These are phyloP conservation scores for Lycium ferocissimum DNA, from an alignment of 257 asterid genomes.

Conservation along the genomic window DNA sequence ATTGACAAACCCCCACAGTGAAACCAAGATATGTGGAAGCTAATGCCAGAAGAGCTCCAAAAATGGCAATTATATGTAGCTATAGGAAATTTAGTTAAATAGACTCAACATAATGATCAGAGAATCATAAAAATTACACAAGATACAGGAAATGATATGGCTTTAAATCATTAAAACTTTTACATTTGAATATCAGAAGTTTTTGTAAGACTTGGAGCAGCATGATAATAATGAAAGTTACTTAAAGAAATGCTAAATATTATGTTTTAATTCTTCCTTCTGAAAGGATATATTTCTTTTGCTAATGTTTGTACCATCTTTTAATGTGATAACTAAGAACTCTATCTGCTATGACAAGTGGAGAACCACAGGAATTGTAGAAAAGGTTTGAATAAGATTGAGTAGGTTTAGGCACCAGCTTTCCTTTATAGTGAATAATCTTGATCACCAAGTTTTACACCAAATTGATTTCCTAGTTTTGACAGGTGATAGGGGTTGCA, in stretches of 20 bases:
- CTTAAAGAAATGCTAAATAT: background rate
- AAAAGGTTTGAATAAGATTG: background rate
- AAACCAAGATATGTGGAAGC: background rate
- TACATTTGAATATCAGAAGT: background rate
- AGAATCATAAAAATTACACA: background rate
- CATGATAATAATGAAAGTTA: background rate
- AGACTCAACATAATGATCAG: background rate
- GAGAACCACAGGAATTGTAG: background rate
- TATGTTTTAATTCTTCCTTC: background rate
- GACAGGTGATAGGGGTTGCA: background rate
- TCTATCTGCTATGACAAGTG: background rate
- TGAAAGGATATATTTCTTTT: background rate
- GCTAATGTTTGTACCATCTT: background rate
- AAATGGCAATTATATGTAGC: background rate
- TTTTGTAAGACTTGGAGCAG: background rate
- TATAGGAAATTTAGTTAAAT: background rate
- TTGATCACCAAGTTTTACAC: background rate
- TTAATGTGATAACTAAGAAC: background rate
- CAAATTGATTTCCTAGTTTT: background rate
- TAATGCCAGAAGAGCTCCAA: background rate
- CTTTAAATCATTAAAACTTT: background rate
- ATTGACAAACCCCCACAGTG: background rate
- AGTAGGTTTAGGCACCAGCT: conserved; percentile 18
- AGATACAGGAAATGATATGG: background rate
- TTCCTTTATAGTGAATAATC: background rate